A percentile compares a stretch with the other conserved stretches of the same genome.
Conservation (phyloP, 306 rosid species). For the Astragalus glycyphyllos region DNA sequence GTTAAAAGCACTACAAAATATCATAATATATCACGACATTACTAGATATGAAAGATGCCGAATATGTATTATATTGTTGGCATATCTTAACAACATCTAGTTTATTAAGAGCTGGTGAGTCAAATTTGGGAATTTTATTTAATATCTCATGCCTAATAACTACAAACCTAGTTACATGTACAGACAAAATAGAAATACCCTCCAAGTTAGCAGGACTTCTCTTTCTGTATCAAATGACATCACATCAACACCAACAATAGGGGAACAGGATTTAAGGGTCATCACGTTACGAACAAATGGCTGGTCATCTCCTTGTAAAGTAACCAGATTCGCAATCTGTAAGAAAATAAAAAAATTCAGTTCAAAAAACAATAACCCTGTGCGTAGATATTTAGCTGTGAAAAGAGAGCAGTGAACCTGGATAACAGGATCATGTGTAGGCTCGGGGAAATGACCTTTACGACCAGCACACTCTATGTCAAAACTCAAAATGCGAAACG, state of each 20-base stretch:
- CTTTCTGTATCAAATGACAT: slow-evolving; percentile 87
- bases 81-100: neutral
- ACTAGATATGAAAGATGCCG: slow-evolving; percentile 8
- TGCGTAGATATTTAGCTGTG: slow-evolving; percentile 1
- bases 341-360: slow-evolving; percentile 43
- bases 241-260: slow-evolving; percentile 96
- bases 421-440: slow-evolving; percentile 94
- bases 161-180: slow-evolving; percentile 11
- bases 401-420: slow-evolving; percentile 63
- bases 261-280: slow-evolving; percentile 94
- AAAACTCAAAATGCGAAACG: slow-evolving; percentile 96
- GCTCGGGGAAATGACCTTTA: slow-evolving; percentile 97
- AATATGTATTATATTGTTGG: slow-evolving; percentile 4
- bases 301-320: slow-evolving; percentile 86
- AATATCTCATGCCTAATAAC: slow-evolving; percentile 21
- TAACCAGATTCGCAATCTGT: slow-evolving; percentile 92
- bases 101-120: slow-evolving; percentile 5
- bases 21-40: neutral
- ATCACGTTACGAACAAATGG: slow-evolving; percentile 86
- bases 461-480: slow-evolving; percentile 99
- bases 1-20: slow-evolving; percentile 22
- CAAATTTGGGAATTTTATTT: slow-evolving; percentile 7
- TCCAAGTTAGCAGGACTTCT: slow-evolving; percentile 95
- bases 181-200: slow-evolving; percentile 61
- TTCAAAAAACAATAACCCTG: slow-evolving; percentile 24